Evolutionary conservation across 257 asterid species (phyloP), one percentile per base, ranked within the genome.

Genomic region (Hygrophila difformis): DNA sequence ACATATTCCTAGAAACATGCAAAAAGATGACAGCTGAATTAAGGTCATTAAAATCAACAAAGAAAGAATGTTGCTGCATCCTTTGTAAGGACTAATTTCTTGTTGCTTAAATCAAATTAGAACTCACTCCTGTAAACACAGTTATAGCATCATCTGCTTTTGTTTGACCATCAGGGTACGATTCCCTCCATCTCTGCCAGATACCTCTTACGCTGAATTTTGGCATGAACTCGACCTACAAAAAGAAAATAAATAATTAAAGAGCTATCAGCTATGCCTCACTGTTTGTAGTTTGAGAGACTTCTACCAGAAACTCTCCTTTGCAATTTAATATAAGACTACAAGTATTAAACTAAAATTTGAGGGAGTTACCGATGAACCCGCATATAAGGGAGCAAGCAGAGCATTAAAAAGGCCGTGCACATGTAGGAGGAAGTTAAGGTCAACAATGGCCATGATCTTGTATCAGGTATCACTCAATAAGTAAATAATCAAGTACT

Each of bases 121-220:
- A 40, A 73, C 88, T 66, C 75, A 84, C 97, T 58, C 97, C 97
- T 1, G 96, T 89, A 45, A 89, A 89, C 50, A 82, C 97, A 11
- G 96, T 79, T 44, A 84, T 52, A 50, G 93, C 87, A 53, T 79
- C 74, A 17, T 61, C 63, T 4, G 64, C 37, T 74, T 76, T 87
- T 28, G 61, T 57, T 57, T 72, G 96, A 26, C 69, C 82, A 20
- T 48, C 29, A 1, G 85, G 85, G 60, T 79, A 82, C 37, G 97
- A 89, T 68, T 89, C 96, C 51, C 87, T 73, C 97, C 97, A 89
- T 75, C 93, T 75, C 73, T 89, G 87, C 97, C 97, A 89, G 64
- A 89, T 70, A 52, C 96, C 97, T 46, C 97, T 79, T 65, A 84
- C 97, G 44, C 94, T 89, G 72, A 84, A 89, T 63, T 84, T 84